A percentile compares a stretch with the other conserved stretches of the same genome.
These are phyloP conservation scores for Saturnispora diversa DNA, from an alignment of 805 yeast species.

Conservation along the genomic window DNA sequence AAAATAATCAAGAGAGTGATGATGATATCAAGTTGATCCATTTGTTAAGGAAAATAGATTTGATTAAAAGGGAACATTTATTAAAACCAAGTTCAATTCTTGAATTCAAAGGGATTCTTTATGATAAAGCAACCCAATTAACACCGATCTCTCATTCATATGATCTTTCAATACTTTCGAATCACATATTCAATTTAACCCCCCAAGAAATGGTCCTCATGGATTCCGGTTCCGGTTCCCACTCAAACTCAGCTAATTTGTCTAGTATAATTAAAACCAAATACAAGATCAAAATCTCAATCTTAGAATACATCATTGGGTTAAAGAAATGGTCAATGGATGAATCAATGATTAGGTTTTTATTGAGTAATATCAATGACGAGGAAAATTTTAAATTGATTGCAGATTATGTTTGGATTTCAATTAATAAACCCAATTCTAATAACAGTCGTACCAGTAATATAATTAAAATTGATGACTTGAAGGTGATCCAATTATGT, in stretches of 20 bases:
- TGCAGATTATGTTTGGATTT: not conserved
- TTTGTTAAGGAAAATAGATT: constrained; percentile 1
- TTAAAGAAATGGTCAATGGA: not conserved
- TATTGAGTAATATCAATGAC: not conserved
- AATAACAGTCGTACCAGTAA: no score
- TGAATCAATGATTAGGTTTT: not conserved
- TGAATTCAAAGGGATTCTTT: no score
- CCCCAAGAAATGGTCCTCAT: not conserved
- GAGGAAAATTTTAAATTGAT: not conserved
- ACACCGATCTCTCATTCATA: no score
- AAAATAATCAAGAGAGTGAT: not conserved
- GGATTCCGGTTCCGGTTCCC: no score
- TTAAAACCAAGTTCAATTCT: not conserved
- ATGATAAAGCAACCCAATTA: no score
- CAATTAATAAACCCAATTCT: not conserved
- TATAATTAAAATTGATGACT: not conserved
- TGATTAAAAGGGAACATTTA: no score
- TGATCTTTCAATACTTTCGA: not conserved
- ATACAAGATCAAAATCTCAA: not conserved
- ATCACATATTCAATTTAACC: constrained; percentile 1
- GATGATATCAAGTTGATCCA: constrained; percentile 1
- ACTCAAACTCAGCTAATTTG: no score
- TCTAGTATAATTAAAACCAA: no score
- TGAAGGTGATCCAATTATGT: not conserved
- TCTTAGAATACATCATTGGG: constrained; percentile 2